Percentiles rank a stretch among this genome's conserved stretches.
phyloP scores from a whole-genome alignment of 352 stramenopile genomes.

The Pythium myriotylum region DNA sequence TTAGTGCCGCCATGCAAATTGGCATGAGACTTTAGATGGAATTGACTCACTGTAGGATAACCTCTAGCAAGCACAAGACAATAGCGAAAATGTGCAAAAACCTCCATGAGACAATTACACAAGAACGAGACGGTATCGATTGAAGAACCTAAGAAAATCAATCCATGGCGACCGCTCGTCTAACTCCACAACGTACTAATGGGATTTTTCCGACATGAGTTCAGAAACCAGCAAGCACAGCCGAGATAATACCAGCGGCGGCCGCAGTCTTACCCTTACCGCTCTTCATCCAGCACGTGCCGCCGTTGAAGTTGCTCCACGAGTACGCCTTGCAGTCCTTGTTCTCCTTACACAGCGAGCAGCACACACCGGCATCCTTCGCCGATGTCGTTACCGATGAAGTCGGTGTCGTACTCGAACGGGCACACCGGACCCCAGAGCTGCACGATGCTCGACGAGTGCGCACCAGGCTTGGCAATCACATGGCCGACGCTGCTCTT shows the following conservation, averaged over 20 bases:
- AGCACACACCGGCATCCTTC: background rate
- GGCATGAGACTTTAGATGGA: too few species aligned
- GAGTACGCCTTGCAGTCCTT: constrained; percentile 22
- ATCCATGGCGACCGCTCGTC: too few species aligned
- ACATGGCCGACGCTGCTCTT: background rate
- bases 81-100: too few species aligned
- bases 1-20: too few species aligned
- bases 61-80: too few species aligned
- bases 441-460: background rate
- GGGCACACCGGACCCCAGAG: background rate
- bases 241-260: background rate
- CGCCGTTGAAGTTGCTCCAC: constrained; percentile 52
- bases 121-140: too few species aligned
- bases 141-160: too few species aligned
- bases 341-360: constrained; percentile 5
- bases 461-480: background rate
- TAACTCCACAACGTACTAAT: too few species aligned
- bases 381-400: constrained; percentile 10
- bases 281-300: constrained; percentile 48
- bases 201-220: too few species aligned
- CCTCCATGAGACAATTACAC: too few species aligned
- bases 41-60: too few species aligned
- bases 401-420: constrained; percentile 9
- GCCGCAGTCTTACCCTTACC: background rate
- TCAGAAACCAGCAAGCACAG: background rate